Conservation (phyloP, 129 eudicot genomes). For the Escallonia rubra region DNA sequence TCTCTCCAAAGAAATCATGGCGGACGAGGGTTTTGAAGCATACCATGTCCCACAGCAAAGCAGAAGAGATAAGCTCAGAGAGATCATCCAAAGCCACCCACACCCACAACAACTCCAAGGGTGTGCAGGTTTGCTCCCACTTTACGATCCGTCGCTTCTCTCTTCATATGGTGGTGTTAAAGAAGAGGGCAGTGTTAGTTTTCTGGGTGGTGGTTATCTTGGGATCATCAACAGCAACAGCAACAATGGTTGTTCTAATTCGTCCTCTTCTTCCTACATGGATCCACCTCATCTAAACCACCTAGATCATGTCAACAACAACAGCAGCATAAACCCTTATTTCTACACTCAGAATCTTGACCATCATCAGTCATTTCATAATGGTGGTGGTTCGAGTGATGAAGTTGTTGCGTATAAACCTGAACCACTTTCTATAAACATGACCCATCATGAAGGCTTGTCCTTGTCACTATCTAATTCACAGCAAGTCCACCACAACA, state of each 20-base stretch:
- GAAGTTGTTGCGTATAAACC: constrained; percentile 27
- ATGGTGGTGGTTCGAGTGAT: not conserved
- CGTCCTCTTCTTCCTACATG: constrained; percentile 10
- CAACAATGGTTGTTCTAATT: no score
- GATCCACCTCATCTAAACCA: constrained; percentile 20
- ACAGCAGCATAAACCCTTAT: constrained; percentile 2
- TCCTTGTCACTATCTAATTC: constrained; percentile 43
- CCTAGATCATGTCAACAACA: constrained; percentile 18
- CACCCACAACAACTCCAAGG: constrained; percentile 13
- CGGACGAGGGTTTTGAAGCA: constrained; percentile 44
- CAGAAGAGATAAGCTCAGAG: constrained; percentile 65
- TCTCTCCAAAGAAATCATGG: constrained; percentile 31
- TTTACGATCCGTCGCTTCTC: constrained; percentile 35
- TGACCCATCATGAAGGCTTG: constrained; percentile 14
- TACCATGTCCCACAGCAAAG: constrained; percentile 75
- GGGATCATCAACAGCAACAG: not conserved
- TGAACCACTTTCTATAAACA: constrained; percentile 5
- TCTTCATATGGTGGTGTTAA: constrained; percentile 13
- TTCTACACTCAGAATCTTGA: constrained; percentile 16
- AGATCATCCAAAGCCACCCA: constrained; percentile 7
- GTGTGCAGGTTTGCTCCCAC: constrained; percentile 26
- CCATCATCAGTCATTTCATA: constrained; percentile 24
- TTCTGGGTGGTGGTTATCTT: constrained; percentile 18
- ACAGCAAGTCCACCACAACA: constrained; percentile 22
- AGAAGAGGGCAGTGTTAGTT: constrained; percentile 19